Evolutionary conservation across 75 land plant genomes (phyloP).

Genomic region (Chamaecyparis obtusa): DNA sequence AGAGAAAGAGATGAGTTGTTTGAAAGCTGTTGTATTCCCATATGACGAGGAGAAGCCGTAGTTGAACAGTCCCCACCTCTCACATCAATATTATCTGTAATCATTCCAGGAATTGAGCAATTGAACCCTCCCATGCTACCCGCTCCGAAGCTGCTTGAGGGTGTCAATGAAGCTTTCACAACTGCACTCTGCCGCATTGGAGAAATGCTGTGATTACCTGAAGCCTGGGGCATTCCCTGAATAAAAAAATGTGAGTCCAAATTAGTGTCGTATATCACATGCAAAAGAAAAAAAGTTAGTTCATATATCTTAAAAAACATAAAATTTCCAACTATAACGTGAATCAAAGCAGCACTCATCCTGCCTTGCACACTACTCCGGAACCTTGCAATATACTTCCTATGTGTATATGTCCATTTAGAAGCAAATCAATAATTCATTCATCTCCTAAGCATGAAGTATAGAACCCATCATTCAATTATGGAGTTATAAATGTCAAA

Average conservation of each 20-base stretch:
- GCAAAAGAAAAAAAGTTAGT: neutral
- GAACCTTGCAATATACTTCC: neutral
- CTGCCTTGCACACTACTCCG: neutral
- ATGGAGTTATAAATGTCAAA: neutral
- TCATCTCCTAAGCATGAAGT: neutral
- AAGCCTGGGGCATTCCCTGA: constrained; percentile 10
- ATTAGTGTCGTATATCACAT: neutral
- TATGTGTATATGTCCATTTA: neutral
- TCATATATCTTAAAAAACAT: neutral
- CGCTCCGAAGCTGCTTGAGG: constrained; percentile 12
- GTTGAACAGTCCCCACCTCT: constrained; percentile 39
- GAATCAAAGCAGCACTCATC: neutral
- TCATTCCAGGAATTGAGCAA: constrained; percentile 26
- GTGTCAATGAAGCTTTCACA: constrained; percentile 10
- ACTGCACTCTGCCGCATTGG: constrained; percentile 7
- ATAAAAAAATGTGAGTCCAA: neutral
- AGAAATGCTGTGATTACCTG: constrained; percentile 12
- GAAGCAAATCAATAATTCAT: neutral
- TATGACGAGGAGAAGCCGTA: constrained; percentile 38
- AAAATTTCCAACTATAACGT: neutral
- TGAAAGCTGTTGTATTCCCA: constrained; percentile 15
- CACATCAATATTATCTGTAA: constrained; percentile 23
- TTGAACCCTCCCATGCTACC: constrained; percentile 22
- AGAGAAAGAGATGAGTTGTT: constrained; percentile 38
- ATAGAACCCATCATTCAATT: neutral